These are phyloP conservation scores for Colletotrichum sp. DNA, from an alignment of 2,329 filamentous ascomycete genomes.

Conservation along the genomic window DNA sequence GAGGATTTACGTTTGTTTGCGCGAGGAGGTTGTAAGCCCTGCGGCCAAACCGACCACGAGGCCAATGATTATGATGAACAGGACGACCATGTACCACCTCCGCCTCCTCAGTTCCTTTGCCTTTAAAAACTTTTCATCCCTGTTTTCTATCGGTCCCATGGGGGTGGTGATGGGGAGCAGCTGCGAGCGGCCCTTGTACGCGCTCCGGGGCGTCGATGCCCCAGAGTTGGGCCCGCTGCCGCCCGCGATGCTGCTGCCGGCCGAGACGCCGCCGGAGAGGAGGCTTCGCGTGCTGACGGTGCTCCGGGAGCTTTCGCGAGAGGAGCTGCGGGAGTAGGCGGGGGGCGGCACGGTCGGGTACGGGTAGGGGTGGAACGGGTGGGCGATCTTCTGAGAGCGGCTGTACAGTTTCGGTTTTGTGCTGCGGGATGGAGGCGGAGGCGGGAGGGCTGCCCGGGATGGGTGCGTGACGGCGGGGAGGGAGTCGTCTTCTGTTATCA, in stretches of 20 bases:
- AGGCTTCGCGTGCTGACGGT: neutral
- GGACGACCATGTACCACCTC: constrained; percentile 35
- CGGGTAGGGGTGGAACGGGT: constrained; percentile 12
- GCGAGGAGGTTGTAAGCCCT: constrained; percentile 44
- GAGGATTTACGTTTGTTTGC: constrained; percentile 33
- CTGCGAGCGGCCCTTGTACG: neutral
- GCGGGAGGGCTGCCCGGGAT: neutral
- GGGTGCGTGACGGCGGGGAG: neutral
- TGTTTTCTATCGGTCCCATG: neutral
- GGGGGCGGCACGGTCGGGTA: constrained; percentile 16
- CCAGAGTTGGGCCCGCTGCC: neutral
- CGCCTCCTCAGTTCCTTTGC: constrained; percentile 26
- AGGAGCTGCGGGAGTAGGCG: constrained; percentile 15
- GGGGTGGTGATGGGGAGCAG: neutral
- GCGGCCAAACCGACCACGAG: constrained; percentile 40
- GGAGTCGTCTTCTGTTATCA: constrained; percentile 39
- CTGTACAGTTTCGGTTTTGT: neutral
- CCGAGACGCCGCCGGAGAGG: neutral
- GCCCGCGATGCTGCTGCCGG: neutral
- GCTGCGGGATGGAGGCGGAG: neutral
- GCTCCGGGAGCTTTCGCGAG: constrained; percentile 6
- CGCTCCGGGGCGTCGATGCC: neutral
- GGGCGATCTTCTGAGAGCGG: neutral
- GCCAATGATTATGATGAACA: constrained; percentile 31
- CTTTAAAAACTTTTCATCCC: constrained; percentile 8